A percentile compares a stretch with the other conserved stretches of the same genome.
Evolutionary conservation across 83 land plant species (phyloP).

Genomic region (Picea abies): DNA sequence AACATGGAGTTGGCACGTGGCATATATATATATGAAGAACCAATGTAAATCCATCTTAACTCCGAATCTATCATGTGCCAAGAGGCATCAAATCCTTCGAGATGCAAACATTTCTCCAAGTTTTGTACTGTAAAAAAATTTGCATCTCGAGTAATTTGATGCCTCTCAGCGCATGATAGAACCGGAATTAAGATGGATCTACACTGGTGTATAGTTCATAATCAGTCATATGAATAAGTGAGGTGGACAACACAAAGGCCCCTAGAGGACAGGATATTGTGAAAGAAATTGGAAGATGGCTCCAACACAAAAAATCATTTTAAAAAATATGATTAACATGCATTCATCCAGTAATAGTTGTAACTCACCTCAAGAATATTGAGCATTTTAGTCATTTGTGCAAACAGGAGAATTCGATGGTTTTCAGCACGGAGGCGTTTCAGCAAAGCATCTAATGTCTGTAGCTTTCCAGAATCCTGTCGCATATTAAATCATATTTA

Average conservation of each 20-base stretch:
- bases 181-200: too few species aligned
- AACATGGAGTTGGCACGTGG: too few species aligned
- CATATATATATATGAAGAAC: too few species aligned
- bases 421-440: conserved; percentile 86
- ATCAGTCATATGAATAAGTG: neutral
- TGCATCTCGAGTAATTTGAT: too few species aligned
- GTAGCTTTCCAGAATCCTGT: conserved; percentile 98
- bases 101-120: too few species aligned
- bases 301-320: neutral
- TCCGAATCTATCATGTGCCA: too few species aligned
- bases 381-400: conserved; percentile 99
- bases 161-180: too few species aligned
- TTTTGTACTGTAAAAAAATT: too few species aligned
- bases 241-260: neutral
- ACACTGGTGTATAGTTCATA: too few species aligned
- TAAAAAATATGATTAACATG: neutral
- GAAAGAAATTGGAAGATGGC: neutral
- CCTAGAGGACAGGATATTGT: neutral
- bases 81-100: too few species aligned
- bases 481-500: neutral
- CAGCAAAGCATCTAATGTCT: conserved; percentile 80
- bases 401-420: conserved; percentile 96
- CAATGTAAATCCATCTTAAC: too few species aligned
- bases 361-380: conserved; percentile 89
- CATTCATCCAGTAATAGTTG: neutral